Conservation (phyloP, 768 basidiomycete genomes). For the Phylloporus sp. region DNA sequence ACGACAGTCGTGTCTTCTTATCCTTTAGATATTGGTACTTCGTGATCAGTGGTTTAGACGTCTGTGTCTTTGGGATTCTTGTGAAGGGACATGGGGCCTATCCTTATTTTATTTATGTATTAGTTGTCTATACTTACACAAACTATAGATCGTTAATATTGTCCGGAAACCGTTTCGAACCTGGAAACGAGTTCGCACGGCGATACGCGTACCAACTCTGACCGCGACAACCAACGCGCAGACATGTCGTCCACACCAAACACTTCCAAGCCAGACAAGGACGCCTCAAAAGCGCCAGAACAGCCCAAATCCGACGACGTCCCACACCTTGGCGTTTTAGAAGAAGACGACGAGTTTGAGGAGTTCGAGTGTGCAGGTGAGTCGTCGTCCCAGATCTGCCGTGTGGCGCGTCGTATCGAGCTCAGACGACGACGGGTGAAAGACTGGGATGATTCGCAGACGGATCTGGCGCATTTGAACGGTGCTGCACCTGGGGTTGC, state of each 20-base stretch:
- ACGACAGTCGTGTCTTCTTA: slow-evolving; percentile 1
- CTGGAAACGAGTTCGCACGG: slow-evolving; percentile 21
- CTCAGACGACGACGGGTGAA: neutral
- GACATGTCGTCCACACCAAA: slow-evolving; percentile 43
- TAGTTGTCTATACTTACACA: slow-evolving; percentile 6
- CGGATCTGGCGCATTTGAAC: slow-evolving; percentile 73
- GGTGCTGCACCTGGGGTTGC: slow-evolving; percentile 70
- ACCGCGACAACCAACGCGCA: neutral
- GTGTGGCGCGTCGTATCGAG: no score
- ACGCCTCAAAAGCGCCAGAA: slow-evolving; percentile 24
- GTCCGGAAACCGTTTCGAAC: neutral
- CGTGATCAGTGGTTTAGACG: slow-evolving; percentile 6
- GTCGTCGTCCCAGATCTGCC: no score
- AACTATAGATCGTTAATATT: neutral
- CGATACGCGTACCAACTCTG: slow-evolving; percentile 6
- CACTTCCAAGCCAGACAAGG: slow-evolving; percentile 40
- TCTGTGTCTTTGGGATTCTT: slow-evolving; percentile 6
- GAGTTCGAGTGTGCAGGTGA: slow-evolving; percentile 84
- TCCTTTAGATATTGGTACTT: slow-evolving; percentile 15
- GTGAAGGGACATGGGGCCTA: slow-evolving; percentile 16
- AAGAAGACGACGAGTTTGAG: slow-evolving; percentile 97
- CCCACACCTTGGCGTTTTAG: slow-evolving; percentile 79
- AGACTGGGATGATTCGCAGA: slow-evolving; percentile 89
- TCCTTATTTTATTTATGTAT: slow-evolving; percentile 33
- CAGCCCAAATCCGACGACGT: slow-evolving; percentile 44